These are phyloP conservation scores for Aspergillus uvarum DNA, from an alignment of 2,329 filamentous ascomycete species.

Conservation along the genomic window DNA sequence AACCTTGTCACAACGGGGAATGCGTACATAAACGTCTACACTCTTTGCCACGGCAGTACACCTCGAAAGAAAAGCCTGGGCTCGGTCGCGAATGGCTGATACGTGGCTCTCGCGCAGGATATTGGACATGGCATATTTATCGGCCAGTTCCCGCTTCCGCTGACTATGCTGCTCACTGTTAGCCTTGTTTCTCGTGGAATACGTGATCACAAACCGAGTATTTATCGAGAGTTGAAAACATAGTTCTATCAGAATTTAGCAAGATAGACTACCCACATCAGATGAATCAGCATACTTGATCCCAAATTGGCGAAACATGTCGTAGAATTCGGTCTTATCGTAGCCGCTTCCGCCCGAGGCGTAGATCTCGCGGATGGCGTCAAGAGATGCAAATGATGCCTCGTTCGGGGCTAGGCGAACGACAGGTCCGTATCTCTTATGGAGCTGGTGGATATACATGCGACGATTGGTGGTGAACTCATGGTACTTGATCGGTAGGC, in stretches of 20 bases:
- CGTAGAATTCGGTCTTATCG: slow-evolving; percentile 39
- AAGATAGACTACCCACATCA: neutral
- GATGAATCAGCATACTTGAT: slow-evolving; percentile 19
- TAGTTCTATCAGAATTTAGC: slow-evolving; percentile 6
- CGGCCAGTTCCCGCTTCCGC: slow-evolving; percentile 63
- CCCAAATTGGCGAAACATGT: slow-evolving; percentile 35
- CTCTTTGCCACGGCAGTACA: slow-evolving; percentile 50
- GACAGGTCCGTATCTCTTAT: slow-evolving; percentile 27
- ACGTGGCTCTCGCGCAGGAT: slow-evolving; percentile 58
- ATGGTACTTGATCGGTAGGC: slow-evolving; percentile 31
- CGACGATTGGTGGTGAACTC: slow-evolving; percentile 31
- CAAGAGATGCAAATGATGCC: slow-evolving; percentile 29
- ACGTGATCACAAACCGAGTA: neutral
- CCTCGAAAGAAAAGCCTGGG: slow-evolving; percentile 55
- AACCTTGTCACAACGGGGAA: slow-evolving; percentile 17
- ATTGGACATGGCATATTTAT: slow-evolving; percentile 69
- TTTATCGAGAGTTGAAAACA: slow-evolving; percentile 22
- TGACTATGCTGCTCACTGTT: slow-evolving; percentile 55
- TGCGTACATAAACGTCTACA: slow-evolving; percentile 61
- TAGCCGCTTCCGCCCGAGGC: slow-evolving; percentile 37
- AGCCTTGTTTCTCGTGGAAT: neutral
- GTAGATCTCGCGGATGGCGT: slow-evolving; percentile 35
- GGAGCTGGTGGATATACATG: slow-evolving; percentile 30
- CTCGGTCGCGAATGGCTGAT: slow-evolving; percentile 58
- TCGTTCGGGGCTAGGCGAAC: slow-evolving; percentile 34